Evolutionary conservation across 768 basidiomycete species (phyloP), one percentile per base, ranked within the genome.

Genomic region (Leccinum variicolor): DNA sequence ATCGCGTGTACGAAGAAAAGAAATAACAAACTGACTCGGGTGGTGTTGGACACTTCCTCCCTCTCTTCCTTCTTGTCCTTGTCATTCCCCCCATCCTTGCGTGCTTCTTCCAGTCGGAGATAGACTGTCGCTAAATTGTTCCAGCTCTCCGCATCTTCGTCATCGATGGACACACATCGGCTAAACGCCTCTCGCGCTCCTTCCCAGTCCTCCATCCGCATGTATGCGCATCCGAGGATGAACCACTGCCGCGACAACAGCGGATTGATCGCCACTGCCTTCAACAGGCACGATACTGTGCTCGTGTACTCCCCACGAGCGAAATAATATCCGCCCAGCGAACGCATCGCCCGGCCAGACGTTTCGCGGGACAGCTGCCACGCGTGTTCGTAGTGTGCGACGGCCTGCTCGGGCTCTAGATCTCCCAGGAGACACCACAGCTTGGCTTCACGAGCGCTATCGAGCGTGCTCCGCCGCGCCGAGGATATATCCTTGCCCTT

Each of bases 121-220:
- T 98, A 97, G 69, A 94, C 86, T 57, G 89, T 94, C 33, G 96
- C 97, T 61, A 99, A 77, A 71, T 99, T 99, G 65, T 89, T 96
- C 97, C 97, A 98, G 63, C 94, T 96, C 79, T 98, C 96, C 4
- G 85, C 93, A 66, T 99, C 95, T 63, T 98, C 97, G 57, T 95
- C 93, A 59, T 98, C 96, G 58, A 98, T 86, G 13, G 84, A 77
- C 1, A 98, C 94, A 64, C 93, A 94, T 14, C 95, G 80, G 51
- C 77, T 77, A 71, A 98, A 98, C 1, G 91, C 90, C 47, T 87
- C 85, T 55, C 85, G 84, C 3, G 91, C 96, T 13, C 84, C 87
- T 15, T 80, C 81, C 95, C 94, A 98, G 50, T 86, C 76, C 73
- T 97, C 92, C 57, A 77, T 66, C n/a, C 89, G 81, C 72, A 95